These are phyloP conservation scores for Yamadazyma conglobata DNA, from an alignment of 1,139 yeast genomes.

Conservation along the genomic window DNA sequence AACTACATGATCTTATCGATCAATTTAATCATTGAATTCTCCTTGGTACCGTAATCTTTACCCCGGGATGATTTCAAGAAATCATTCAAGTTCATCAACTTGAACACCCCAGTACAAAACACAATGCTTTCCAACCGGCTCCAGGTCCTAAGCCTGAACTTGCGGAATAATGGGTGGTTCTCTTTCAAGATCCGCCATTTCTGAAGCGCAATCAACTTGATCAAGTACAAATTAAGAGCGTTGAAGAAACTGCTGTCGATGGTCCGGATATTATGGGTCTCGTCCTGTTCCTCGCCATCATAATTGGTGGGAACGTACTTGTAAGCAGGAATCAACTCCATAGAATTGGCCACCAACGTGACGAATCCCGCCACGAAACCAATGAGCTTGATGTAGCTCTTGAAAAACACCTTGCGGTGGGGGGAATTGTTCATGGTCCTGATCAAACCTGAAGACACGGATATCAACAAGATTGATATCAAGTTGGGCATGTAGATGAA, in stretches of 20 bases:
- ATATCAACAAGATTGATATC: slow-evolving; percentile 32
- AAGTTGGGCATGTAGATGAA: slow-evolving; percentile 38
- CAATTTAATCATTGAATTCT: slow-evolving; percentile 19
- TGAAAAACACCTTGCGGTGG: slow-evolving; percentile 28
- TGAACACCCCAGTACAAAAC: slow-evolving; percentile 39
- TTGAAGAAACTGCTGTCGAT: slow-evolving; percentile 29
- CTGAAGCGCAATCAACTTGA: slow-evolving; percentile 34
- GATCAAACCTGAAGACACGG: slow-evolving; percentile 34
- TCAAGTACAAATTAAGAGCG: slow-evolving; percentile 31
- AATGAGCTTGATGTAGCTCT: slow-evolving; percentile 32
- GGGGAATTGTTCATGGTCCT: slow-evolving; percentile 17
- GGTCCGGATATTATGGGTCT: slow-evolving; percentile 20
- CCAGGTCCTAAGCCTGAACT: slow-evolving; percentile 28
- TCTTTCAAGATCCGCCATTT: slow-evolving; percentile 44
- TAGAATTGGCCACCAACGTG: slow-evolving; percentile 26
- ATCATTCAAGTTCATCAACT: slow-evolving; percentile 39
- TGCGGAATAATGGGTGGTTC: slow-evolving; percentile 33
- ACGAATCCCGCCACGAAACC: slow-evolving; percentile 35
- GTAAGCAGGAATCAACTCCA: slow-evolving; percentile 24
- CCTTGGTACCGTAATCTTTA: slow-evolving; percentile 17
- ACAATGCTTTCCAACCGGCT: slow-evolving; percentile 31
- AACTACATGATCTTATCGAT: slow-evolving; percentile 22
- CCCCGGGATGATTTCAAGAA: slow-evolving; percentile 20
- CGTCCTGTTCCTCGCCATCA: slow-evolving; percentile 15
- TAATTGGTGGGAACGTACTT: slow-evolving; percentile 18